Percentiles rank a stretch among this genome's conserved stretches.
Conservation (phyloP, 768 basidiomycete genomes). For the Tricholomella constricta region DNA sequence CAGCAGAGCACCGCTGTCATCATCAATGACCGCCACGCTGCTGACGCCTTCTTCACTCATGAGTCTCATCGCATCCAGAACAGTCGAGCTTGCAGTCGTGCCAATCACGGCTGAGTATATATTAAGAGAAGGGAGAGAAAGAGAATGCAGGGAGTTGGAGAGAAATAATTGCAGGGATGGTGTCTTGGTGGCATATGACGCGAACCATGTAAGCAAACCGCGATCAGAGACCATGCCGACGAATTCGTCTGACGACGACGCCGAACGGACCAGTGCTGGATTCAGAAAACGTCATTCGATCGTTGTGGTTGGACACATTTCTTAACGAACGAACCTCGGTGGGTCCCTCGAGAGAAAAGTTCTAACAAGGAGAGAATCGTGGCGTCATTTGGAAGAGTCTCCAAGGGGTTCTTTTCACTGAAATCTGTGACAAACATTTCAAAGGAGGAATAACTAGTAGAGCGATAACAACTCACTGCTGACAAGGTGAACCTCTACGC, state of each 20-base stretch:
- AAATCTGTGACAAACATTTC: slow-evolving; percentile 50
- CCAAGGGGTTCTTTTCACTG: slow-evolving; percentile 82
- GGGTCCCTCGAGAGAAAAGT: slow-evolving; percentile 69
- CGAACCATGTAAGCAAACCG: slow-evolving; percentile 70
- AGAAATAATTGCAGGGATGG: slow-evolving; percentile 48
- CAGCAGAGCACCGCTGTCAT: slow-evolving; percentile 59
- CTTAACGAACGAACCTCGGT: slow-evolving; percentile 53
- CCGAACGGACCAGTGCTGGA: slow-evolving; percentile 58
- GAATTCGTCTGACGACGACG: slow-evolving; percentile 45
- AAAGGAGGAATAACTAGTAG: neutral
- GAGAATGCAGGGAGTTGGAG: slow-evolving; percentile 53
- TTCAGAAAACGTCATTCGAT: neutral
- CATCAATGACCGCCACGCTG: slow-evolving; percentile 76
- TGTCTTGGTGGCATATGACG: slow-evolving; percentile 49
- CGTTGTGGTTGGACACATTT: neutral
- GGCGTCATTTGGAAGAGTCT: slow-evolving; percentile 62
- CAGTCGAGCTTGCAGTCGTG: slow-evolving; percentile 56
- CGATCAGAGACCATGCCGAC: slow-evolving; percentile 79
- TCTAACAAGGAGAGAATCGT: slow-evolving; percentile 62
- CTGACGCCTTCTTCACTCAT: slow-evolving; percentile 89
- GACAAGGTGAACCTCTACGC: slow-evolving; percentile 73
- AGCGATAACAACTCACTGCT: slow-evolving; percentile 57
- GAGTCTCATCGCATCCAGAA: slow-evolving; percentile 79
- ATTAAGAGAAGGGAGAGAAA: slow-evolving; percentile 66
- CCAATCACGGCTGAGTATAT: slow-evolving; percentile 66